Evolutionary conservation across 345 rosid genomes (phyloP).

Genomic region (Cardamine occulta): DNA sequence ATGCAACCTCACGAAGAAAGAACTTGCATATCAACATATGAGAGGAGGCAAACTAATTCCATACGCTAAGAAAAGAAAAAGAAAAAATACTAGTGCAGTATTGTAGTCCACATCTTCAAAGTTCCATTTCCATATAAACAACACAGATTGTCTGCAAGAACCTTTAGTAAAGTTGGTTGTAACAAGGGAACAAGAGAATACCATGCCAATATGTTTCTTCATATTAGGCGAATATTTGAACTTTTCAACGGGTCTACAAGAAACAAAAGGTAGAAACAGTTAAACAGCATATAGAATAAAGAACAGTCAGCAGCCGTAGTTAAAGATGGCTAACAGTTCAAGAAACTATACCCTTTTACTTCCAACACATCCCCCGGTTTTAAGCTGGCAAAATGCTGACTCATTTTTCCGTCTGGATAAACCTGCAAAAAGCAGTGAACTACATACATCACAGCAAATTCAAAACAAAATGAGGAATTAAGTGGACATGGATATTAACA

Average conservation of each 20-base stretch:
- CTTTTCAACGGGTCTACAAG: slow-evolving; percentile 89
- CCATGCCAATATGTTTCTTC: slow-evolving; percentile 99
- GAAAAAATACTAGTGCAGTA: slow-evolving; percentile 16
- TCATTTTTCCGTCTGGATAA: slow-evolving; percentile 97
- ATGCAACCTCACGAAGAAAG: background rate
- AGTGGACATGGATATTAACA: slow-evolving; percentile 2
- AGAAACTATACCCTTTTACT: slow-evolving; percentile 77
- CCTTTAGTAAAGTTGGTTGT: slow-evolving; percentile 3
- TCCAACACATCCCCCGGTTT: slow-evolving; percentile 91
- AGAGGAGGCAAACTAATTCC: background rate
- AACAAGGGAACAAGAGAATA: slow-evolving; percentile 46
- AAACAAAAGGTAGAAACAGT: slow-evolving; percentile 32
- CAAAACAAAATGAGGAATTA: background rate
- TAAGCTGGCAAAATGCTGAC: slow-evolving; percentile 93
- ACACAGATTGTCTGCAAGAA: background rate
- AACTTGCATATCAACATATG: slow-evolving; percentile 4
- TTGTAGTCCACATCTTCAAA: slow-evolving; percentile 6
- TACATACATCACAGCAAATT: slow-evolving; percentile 12
- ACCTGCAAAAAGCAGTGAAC: slow-evolving; percentile 56
- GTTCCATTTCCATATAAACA: slow-evolving; percentile 24
- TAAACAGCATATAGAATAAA: slow-evolving; percentile 10
- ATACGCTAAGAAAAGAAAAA: slow-evolving; percentile 6
- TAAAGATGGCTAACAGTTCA: background rate
- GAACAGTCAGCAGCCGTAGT: slow-evolving; percentile 11
- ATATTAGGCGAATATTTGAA: slow-evolving; percentile 86